Conservation (phyloP, 2,329 filamentous ascomycete genomes). For the Fusarium goolgardi region DNA sequence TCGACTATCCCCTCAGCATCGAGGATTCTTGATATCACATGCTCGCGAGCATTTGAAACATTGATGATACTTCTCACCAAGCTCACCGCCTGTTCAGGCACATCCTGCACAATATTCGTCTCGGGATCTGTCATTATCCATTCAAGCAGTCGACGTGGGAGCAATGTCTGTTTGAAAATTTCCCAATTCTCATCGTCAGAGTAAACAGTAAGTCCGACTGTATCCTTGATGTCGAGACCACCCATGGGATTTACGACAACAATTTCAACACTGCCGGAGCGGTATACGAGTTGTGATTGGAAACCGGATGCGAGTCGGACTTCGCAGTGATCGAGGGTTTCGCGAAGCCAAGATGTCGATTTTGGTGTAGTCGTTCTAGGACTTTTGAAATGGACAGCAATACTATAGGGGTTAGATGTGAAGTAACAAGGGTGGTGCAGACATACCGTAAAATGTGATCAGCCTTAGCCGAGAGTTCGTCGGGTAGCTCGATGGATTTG, state of each 20-base stretch:
- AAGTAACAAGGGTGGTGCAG: fast-evolving
- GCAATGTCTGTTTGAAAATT: conserved; percentile 29
- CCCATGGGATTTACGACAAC: conserved; percentile 31
- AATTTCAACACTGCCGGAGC: conserved; percentile 30
- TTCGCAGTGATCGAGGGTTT: conserved; percentile 34
- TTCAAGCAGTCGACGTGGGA: conserved; percentile 40
- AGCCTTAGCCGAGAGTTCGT: conserved; percentile 37
- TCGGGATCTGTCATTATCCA: conserved; percentile 43
- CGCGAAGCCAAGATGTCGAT: conserved; percentile 28
- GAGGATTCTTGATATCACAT: conserved; percentile 28
- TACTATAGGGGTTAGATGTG: conserved; percentile 6
- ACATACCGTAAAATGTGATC: conserved; percentile 35
- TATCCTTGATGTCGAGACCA: conserved; percentile 35
- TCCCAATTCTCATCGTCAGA: conserved; percentile 39
- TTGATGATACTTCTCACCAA: conserved; percentile 34
- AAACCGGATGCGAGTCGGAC: conserved; percentile 16
- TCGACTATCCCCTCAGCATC: conserved; percentile 37
- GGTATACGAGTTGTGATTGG: conserved; percentile 20
- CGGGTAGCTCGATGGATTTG: conserved; percentile 32
- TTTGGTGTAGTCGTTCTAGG: conserved; percentile 25
- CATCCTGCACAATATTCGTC: conserved; percentile 3
- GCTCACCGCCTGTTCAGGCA: conserved; percentile 35
- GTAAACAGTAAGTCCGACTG: conserved; percentile 35
- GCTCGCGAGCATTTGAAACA: conserved; percentile 24
- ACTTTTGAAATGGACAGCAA: conserved; percentile 40